Evolutionary conservation across 768 basidiomycete genomes (phyloP).

Genomic region (Panaeolus cyanescens): DNA sequence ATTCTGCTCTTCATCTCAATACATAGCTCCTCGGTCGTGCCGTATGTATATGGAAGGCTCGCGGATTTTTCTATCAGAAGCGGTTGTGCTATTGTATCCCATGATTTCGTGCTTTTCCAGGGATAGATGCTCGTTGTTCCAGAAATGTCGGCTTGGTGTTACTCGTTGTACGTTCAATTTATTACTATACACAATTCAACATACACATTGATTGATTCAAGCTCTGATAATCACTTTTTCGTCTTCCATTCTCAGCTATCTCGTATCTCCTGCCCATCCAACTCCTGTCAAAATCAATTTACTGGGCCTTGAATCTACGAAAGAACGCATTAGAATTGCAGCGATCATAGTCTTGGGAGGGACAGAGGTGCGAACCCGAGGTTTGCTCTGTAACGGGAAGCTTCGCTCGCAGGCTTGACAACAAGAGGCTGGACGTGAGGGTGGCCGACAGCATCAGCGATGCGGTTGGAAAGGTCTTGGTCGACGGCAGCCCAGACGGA

Average conservation of each 20-base stretch:
- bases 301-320: constrained; percentile 4
- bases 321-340: constrained; percentile 4
- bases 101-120: not conserved
- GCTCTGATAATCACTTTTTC: not conserved
- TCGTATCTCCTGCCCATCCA: not conserved
- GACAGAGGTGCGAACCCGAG: constrained; percentile 31
- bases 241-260: not conserved
- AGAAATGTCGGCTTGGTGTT: not conserved
- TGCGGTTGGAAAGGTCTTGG: constrained; percentile 70
- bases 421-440: constrained; percentile 58
- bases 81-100: not conserved
- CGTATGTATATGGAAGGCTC: not conserved
- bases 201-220: not conserved
- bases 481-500: constrained; percentile 81
- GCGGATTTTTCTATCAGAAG: not conserved
- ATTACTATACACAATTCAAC: not conserved
- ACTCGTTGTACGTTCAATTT: not conserved
- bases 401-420: constrained; percentile 61
- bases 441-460: constrained; percentile 75
- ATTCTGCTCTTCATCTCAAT: constrained; percentile 1
- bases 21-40: not conserved
- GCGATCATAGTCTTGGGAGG: not conserved
- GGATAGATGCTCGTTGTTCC: not conserved
- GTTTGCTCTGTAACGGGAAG: constrained; percentile 51
- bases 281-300: not conserved